phyloP scores from a whole-genome alignment of 2,329 filamentous ascomycete species.

The Trichoderma endophyticum region DNA sequence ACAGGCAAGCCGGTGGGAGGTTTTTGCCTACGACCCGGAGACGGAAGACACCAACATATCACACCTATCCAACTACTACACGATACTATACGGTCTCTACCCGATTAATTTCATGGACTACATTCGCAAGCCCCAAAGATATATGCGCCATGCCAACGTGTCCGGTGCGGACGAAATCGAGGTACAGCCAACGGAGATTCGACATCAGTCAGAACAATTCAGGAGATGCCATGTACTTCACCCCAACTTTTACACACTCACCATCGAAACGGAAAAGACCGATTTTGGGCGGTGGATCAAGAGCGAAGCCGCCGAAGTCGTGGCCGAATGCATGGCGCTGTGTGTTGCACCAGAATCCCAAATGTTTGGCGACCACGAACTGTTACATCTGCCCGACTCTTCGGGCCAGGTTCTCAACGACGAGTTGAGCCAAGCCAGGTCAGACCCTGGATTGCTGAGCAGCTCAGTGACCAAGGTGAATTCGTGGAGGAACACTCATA shows the following conservation, averaged over 20 bases:
- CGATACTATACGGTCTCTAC: conserved; percentile 77
- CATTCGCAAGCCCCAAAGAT: conserved; percentile 76
- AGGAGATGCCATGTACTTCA: conserved; percentile 71
- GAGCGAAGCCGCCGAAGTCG: conserved; percentile 74
- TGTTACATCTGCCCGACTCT: conserved; percentile 24
- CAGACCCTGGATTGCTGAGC: conserved; percentile 41
- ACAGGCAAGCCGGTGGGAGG: conserved; percentile 55
- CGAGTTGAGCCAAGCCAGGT: conserved; percentile 33
- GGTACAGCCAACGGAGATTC: conserved; percentile 73
- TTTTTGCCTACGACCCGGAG: conserved; percentile 58
- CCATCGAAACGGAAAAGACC: conserved; percentile 73
- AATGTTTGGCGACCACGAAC: conserved; percentile 25
- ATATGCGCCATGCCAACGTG: conserved; percentile 69
- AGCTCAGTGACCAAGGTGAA: conserved; percentile 39
- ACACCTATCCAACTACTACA: conserved; percentile 72
- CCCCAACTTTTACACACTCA: conserved; percentile 79
- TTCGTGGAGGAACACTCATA: conserved; percentile 53
- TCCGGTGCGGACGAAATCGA: conserved; percentile 70
- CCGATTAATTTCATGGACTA: conserved; percentile 86
- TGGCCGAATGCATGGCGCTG: conserved; percentile 75
- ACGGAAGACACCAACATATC: conserved; percentile 60
- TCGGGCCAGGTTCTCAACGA: conserved; percentile 27
- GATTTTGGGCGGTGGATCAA: conserved; percentile 77
- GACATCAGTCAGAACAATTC: conserved; percentile 71
- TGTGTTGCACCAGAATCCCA: conserved; percentile 38